A percentile compares a stretch with the other conserved stretches of the same genome.
These are phyloP conservation scores for Amborella trichopoda DNA, from an alignment of 164 flowering plant genomes.

Conservation along the genomic window DNA sequence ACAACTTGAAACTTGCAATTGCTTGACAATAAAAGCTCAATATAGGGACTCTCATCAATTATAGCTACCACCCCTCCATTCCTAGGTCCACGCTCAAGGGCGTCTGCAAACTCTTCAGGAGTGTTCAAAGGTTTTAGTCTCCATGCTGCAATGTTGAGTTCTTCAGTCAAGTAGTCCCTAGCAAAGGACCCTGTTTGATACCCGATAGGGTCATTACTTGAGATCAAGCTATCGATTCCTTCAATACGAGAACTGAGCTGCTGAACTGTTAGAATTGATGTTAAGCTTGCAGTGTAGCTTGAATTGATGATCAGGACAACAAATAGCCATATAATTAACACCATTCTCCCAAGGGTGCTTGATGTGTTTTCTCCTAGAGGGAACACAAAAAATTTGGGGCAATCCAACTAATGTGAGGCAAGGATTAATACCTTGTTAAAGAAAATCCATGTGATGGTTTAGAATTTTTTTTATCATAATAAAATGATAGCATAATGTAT, in stretches of 20 bases:
- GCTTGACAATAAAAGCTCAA: conserved; percentile 51
- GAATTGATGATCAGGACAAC: conserved; percentile 87
- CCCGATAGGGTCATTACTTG: conserved; percentile 61
- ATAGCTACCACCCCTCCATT: conserved; percentile 82
- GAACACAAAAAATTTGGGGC: conserved; percentile 9
- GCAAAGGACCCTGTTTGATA: conserved; percentile 85
- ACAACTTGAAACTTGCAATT: conserved; percentile 54
- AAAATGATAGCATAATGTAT: no score
- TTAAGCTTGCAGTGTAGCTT: conserved; percentile 95
- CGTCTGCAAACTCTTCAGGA: conserved; percentile 32
- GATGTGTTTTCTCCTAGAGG: conserved; percentile 77
- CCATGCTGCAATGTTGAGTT: conserved; percentile 53
- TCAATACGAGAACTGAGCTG: conserved; percentile 65
- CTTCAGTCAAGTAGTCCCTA: conserved; percentile 48
- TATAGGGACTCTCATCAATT: conserved; percentile 86
- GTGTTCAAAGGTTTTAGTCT: conserved; percentile 32
- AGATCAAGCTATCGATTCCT: conserved; percentile 64
- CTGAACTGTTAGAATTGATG: conserved; percentile 88
- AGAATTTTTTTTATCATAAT: no score
- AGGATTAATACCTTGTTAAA: background rate
- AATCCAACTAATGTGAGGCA: no score
- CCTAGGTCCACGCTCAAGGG: conserved; percentile 52
- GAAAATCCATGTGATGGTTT: background rate
- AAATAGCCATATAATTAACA: conserved; percentile 83
- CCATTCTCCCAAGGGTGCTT: conserved; percentile 70